Conservation (phyloP, 768 basidiomycete species). For the Rubroboletus satanas region DNA sequence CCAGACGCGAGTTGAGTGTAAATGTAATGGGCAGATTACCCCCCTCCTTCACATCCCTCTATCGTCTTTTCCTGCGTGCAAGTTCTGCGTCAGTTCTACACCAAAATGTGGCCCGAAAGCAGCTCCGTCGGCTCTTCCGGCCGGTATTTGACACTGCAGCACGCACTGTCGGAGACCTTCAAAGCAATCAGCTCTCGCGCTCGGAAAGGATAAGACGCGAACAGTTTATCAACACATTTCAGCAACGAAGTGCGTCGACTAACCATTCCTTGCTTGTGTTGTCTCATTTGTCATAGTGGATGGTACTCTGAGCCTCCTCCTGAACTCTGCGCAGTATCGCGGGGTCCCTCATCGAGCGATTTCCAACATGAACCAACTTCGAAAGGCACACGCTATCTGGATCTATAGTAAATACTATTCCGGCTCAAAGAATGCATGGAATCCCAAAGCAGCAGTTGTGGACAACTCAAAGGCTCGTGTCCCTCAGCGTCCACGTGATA, state of each 20-base stretch:
- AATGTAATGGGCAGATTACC: slow-evolving; percentile 24
- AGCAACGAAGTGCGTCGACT: slow-evolving; percentile 45
- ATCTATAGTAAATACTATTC: slow-evolving; percentile 17
- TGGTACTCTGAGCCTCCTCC: slow-evolving; percentile 57
- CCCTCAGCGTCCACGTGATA: slow-evolving; percentile 10
- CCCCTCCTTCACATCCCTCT: slow-evolving; percentile 48
- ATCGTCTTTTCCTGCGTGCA: slow-evolving; percentile 57
- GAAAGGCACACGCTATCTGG: slow-evolving; percentile 26
- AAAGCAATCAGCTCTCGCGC: slow-evolving; percentile 25
- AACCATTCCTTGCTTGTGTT: background rate
- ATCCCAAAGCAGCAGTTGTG: slow-evolving; percentile 32
- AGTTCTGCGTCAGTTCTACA: slow-evolving; percentile 57
- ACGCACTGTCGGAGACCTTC: slow-evolving; percentile 38
- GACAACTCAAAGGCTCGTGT: slow-evolving; percentile 20
- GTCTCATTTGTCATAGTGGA: slow-evolving; percentile 50
- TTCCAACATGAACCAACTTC: slow-evolving; percentile 45
- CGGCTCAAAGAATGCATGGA: slow-evolving; percentile 34
- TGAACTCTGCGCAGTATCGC: slow-evolving; percentile 57
- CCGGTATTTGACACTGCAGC: slow-evolving; percentile 54
- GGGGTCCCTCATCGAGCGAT: slow-evolving; percentile 60
- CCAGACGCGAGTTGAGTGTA: no score
- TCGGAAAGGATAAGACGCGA: slow-evolving; percentile 32
- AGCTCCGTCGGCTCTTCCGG: slow-evolving; percentile 48
- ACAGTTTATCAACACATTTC: slow-evolving; percentile 50
- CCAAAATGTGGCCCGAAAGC: slow-evolving; percentile 39